These are phyloP conservation scores for Mycena polygramma DNA, from an alignment of 768 basidiomycete genomes.

Conservation along the genomic window DNA sequence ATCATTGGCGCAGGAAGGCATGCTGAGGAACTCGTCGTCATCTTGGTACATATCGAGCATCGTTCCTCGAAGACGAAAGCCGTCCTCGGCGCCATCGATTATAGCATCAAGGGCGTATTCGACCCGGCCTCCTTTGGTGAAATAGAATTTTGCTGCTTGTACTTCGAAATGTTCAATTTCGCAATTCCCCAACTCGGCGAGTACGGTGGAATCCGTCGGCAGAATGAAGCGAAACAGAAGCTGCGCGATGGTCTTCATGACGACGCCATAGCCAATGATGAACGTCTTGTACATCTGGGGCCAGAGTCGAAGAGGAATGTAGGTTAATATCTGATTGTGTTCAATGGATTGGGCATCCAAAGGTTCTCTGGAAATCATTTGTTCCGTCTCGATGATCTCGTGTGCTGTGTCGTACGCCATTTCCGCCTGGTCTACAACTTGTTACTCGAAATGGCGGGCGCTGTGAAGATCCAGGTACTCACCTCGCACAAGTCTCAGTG, in stretches of 20 bases:
- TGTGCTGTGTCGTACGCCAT: constrained; percentile 25
- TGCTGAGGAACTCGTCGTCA: not conserved
- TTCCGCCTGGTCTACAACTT: constrained; percentile 27
- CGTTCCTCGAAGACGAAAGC: not conserved
- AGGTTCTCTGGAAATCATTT: constrained; percentile 23
- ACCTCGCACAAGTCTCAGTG: constrained; percentile 37
- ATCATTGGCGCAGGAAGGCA: constrained; percentile 10
- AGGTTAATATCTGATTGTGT: constrained; percentile 12
- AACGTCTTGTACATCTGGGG: constrained; percentile 31
- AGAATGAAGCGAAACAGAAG: constrained; percentile 18
- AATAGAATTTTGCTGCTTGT: constrained; percentile 17
- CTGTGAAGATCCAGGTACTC: too few species aligned
- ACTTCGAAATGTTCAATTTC: not conserved
- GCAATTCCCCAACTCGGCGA: constrained; percentile 5
- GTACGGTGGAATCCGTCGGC: constrained; percentile 6
- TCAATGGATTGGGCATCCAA: constrained; percentile 10
- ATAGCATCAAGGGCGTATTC: constrained; percentile 25
- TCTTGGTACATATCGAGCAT: not conserved
- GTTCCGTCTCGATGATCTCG: not conserved
- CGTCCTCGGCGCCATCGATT: not conserved
- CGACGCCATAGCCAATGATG: constrained; percentile 30
- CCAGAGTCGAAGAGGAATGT: constrained; percentile 31
- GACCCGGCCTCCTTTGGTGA: constrained; percentile 22
- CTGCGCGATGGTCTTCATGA: constrained; percentile 27
- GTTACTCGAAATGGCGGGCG: not conserved